A percentile compares a stretch with the other conserved stretches of the same genome.
Conservation (phyloP, 768 basidiomycete genomes). For the Mycena filopes region DNA sequence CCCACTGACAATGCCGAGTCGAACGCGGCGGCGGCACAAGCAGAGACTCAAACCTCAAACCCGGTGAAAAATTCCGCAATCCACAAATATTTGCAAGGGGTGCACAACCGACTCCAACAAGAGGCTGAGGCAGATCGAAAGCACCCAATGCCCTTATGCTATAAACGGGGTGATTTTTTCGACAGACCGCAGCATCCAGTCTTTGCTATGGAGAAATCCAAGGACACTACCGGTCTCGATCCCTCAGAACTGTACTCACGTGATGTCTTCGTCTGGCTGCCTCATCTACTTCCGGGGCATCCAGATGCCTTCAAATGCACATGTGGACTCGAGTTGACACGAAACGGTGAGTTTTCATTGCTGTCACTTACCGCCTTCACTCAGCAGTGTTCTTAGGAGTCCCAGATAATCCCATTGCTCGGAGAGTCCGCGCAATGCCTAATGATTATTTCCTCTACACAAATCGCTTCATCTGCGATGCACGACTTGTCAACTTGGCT, state of each 20-base stretch:
- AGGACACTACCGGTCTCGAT: not conserved
- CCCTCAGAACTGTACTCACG: not conserved
- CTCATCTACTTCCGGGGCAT: slow-evolving; percentile 14
- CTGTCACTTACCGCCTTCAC: not conserved
- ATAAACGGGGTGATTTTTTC: slow-evolving; percentile 8
- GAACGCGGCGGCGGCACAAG: not conserved
- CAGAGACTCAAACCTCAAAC: not conserved
- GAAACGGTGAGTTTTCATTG: slow-evolving; percentile 11
- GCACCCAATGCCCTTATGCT: not conserved
- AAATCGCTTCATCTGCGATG: slow-evolving; percentile 27
- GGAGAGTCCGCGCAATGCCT: not conserved
- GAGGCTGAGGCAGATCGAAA: not conserved
- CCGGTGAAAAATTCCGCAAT: not conserved
- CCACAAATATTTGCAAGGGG: not conserved
- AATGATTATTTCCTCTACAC: slow-evolving; percentile 21
- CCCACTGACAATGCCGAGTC: not conserved
- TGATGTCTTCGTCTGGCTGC: slow-evolving; percentile 12
- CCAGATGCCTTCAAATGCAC: slow-evolving; percentile 23
- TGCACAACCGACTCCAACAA: not conserved
- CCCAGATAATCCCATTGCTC: not conserved
- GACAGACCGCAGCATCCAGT: slow-evolving; percentile 6
- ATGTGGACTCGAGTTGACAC: slow-evolving; percentile 11
- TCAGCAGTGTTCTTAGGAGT: not conserved
- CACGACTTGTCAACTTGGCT: not conserved
- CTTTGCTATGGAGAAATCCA: not conserved